phyloP scores from a whole-genome alignment of 1,284 basidiomycete species.

The Bondarzewia mesenterica region DNA sequence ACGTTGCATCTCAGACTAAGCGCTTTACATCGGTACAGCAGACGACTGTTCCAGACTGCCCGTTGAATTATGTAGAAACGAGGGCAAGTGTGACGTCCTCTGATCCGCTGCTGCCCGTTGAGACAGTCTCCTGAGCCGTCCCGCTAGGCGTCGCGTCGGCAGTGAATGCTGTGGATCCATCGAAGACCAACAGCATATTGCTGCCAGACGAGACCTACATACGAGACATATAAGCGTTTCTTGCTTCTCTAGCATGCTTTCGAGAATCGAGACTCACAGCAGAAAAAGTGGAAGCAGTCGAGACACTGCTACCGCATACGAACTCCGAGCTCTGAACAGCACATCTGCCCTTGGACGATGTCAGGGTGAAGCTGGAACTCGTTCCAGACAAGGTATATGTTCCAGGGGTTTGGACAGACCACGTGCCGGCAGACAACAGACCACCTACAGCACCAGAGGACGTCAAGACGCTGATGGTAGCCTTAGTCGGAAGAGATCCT shows the following conservation, averaged over 20 bases:
- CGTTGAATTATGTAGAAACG: not conserved
- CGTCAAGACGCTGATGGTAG: constrained; percentile 29
- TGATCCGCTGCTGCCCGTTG: constrained; percentile 35
- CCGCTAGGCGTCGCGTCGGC: constrained; percentile 49
- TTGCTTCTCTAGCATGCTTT: too few relatives aligned
- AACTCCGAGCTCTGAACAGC: constrained; percentile 24
- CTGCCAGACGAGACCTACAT: constrained; percentile 38
- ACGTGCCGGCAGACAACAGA: constrained; percentile 28
- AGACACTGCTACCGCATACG: constrained; percentile 27
- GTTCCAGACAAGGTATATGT: constrained; percentile 25
- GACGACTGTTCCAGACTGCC: too few relatives aligned
- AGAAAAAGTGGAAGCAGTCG: constrained; percentile 33
- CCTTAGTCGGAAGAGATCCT: constrained; percentile 34
- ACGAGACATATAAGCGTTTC: too few relatives aligned
- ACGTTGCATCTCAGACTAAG: too few relatives aligned
- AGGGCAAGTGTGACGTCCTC: constrained; percentile 29
- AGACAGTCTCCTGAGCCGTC: constrained; percentile 39
- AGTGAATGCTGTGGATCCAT: constrained; percentile 43
- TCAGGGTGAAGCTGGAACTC: constrained; percentile 27
- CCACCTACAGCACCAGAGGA: constrained; percentile 20
- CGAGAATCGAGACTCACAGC: constrained; percentile 30
- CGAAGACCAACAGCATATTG: constrained; percentile 39
- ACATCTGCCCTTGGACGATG: constrained; percentile 31
- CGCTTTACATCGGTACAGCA: too few relatives aligned
- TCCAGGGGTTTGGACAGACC: constrained; percentile 30